Conservation (phyloP, 2,329 filamentous ascomycete genomes). For the Leptosphaerulina australis region DNA sequence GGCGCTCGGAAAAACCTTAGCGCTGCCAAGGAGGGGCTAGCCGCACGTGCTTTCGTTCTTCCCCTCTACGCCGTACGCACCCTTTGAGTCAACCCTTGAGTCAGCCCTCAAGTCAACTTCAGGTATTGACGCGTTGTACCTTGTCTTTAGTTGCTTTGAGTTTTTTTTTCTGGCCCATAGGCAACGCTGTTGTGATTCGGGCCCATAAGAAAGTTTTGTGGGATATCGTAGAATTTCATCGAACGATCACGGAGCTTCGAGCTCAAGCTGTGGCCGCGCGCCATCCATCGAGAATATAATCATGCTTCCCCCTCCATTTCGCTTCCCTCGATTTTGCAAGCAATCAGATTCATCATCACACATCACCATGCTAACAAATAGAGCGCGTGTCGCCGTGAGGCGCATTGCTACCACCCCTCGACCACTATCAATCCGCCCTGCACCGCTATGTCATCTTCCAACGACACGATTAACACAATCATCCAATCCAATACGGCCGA, state of each 20-base stretch:
- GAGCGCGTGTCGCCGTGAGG: constrained; percentile 44
- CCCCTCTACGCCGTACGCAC: not conserved
- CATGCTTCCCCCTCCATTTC: constrained; percentile 14
- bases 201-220: constrained; percentile 3
- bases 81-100: constrained; percentile 1
- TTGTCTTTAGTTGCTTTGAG: not conserved
- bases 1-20: constrained; percentile 7
- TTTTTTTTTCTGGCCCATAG: not conserved
- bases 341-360: constrained; percentile 1
- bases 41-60: constrained; percentile 15
- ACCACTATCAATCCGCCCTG: constrained; percentile 24
- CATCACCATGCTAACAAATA: constrained; percentile 45
- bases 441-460: constrained; percentile 35
- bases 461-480: constrained; percentile 13
- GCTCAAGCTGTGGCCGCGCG: constrained; percentile 26
- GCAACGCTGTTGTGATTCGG: not conserved
- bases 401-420: constrained; percentile 36
- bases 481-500: constrained; percentile 46
- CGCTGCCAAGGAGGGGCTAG: constrained; percentile 18
- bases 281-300: constrained; percentile 34
- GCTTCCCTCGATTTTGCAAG: constrained; percentile 11
- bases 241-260: constrained; percentile 34
- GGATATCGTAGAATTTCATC: constrained; percentile 27
- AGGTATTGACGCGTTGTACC: not conserved
- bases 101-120: not conserved